Evolutionary conservation across 148 eudicot genomes (phyloP), one percentile per base, ranked within the genome.

Genomic region (Diospyros lotus): DNA sequence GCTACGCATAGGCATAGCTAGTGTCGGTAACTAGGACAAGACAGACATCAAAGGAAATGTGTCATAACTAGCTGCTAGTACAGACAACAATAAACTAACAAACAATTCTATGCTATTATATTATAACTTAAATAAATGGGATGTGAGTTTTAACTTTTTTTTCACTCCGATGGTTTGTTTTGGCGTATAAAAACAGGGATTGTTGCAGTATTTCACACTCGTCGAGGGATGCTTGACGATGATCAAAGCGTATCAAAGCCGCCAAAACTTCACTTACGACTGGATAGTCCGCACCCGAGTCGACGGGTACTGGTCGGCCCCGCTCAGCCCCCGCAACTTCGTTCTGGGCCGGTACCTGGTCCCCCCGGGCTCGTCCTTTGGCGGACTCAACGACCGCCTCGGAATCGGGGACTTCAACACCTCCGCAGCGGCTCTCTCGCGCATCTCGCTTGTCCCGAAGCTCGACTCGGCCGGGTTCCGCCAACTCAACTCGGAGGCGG

Each of bases 261-360:
- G 73, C 65, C 78, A 87, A 71, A 85, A 84, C 62, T 92, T 95
- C 81, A 89, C 94, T 1, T 95, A 95, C 65, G 90, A 95, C 79
- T 95, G 98, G 98, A 88, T 95, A 11, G 76, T 95, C 79, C 90
- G 98, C n/a, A 92, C 94, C 58, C 86, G 98, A 40, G 98, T 95
- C 0, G 98, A 95, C 74, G 85, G 91, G 4, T 95, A 86, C 77
- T 95, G 98, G 97, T 89, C 98, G 4, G 77, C 60, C 60, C 91
- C 96, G 2, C 82, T 95, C 0, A 55, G 65, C 41, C 89, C 93
- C 6, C 64, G 79, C 1, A 83, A 81, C 84, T 92, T 95, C 77
- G 52, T 95, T 54, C 91, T 83, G 9, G 90, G 86, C 12, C 69
- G 78, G 0, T 95, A 95, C 48, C 65, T 90, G 67, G 91, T 95